Evolutionary conservation across 1,139 yeast species (phyloP).

Genomic region (Zygoascus sp.): DNA sequence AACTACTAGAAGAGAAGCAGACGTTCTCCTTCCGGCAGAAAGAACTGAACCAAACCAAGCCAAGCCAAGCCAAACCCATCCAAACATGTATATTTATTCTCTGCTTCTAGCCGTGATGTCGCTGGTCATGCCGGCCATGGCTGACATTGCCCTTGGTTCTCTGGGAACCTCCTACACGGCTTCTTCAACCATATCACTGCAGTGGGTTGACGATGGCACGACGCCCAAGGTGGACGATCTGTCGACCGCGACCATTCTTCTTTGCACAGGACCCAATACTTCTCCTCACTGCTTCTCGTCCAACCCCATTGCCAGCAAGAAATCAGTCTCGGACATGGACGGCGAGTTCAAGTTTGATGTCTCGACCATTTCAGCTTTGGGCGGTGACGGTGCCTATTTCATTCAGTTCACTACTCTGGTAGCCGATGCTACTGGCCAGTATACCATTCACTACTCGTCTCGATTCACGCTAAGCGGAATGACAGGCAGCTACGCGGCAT

Average conservation of each 20-base stretch:
- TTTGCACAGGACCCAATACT: constrained; percentile 65
- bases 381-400: constrained; percentile 61
- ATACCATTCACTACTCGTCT: constrained; percentile 65
- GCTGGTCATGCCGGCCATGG: constrained; percentile 26
- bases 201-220: constrained; percentile 59
- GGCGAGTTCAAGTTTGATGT: constrained; percentile 29
- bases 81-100: neutral
- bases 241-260: constrained; percentile 45
- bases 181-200: constrained; percentile 46
- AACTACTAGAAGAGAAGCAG: too few relatives aligned
- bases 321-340: constrained; percentile 30
- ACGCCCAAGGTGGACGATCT: constrained; percentile 47
- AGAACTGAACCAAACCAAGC: too few relatives aligned
- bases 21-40: too few relatives aligned
- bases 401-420: constrained; percentile 59
- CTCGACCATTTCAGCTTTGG: constrained; percentile 41
- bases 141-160: constrained; percentile 54
- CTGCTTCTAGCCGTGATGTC: neutral
- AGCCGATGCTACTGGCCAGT: constrained; percentile 37
- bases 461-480: constrained; percentile 65
- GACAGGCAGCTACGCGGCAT: constrained; percentile 54
- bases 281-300: constrained; percentile 43
- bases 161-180: constrained; percentile 54
- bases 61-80: too few relatives aligned
- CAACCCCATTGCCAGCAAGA: constrained; percentile 33